These are phyloP conservation scores for Russula foetens DNA, from an alignment of 768 basidiomycete genomes.

Conservation along the genomic window DNA sequence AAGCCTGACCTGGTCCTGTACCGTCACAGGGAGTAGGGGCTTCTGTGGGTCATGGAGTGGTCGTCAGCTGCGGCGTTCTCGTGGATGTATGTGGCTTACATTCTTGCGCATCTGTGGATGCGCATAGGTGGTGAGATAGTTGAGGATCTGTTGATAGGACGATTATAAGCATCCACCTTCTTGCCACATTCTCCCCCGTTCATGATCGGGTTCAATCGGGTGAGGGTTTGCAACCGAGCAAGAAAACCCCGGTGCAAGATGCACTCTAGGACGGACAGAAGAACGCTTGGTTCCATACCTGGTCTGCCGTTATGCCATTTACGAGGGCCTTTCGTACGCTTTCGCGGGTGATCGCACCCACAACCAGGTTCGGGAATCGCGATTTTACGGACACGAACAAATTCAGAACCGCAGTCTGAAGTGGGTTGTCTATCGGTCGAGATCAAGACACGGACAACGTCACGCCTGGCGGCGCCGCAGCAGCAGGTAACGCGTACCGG, in stretches of 20 bases:
- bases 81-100: conserved; percentile 35
- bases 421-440: conserved; percentile 66
- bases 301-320: conserved; percentile 95
- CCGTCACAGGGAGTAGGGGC: conserved; percentile 90
- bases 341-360: conserved; percentile 90
- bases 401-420: conserved; percentile 93
- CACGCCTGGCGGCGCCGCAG: not conserved
- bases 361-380: conserved; percentile 95
- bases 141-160: conserved; percentile 65
- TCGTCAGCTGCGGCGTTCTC: not conserved
- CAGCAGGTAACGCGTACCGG: conserved; percentile 44
- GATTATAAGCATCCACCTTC: not conserved
- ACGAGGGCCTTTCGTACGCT: conserved; percentile 90
- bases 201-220: not conserved
- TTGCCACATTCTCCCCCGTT: not conserved
- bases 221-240: not conserved
- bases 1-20: conserved; percentile 94
- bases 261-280: not conserved
- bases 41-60: conserved; percentile 42
- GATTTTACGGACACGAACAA: conserved; percentile 89
- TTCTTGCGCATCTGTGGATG: conserved; percentile 98
- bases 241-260: not conserved
- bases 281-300: conserved; percentile 44
- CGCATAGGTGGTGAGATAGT: conserved; percentile 88
- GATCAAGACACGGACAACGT: conserved; percentile 1